Base-by-base conservation (phyloP, 305 asterid species). In the Plantago coronopus region DNA sequence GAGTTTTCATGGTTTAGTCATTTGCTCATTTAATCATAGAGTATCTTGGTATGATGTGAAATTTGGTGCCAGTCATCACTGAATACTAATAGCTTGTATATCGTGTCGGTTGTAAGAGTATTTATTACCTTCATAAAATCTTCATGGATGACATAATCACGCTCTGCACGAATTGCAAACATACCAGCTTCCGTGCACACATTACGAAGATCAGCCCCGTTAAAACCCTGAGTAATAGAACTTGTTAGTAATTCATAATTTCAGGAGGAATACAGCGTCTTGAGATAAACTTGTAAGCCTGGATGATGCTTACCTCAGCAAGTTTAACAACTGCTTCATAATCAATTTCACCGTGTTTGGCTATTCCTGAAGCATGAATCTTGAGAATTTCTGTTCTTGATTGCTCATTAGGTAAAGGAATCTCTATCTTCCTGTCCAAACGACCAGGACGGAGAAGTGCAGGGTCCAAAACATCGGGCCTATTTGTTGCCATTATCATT, bases 391-490 rank as follows among this genome's bases (percentile, higher is more conserved):
- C 97, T 94, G 83, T 78, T 69, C 98, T 86, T 38, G 98, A 93
- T 66, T 93, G 98, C 70, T 91, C 98, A 69, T 89, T 87, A 25
- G 97, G 96, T 71, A 90, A 72, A 27, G 96, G 95, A 31, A 90
- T 85, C 72, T 90, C 95, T 53, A 87, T 85, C 73, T 89, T 89
- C 80, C 97, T 81, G 72, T 90, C 96, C 69, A 90, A 71, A 15
- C 96, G 86, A 43, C 97, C 97, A 31, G 97, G 96, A 62, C 96
- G 95, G 70, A 90, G 94, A 70, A 90, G 95, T 21, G 97, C 97
- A 10, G 97, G 96, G 71, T 90, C 97, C 65, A 87, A 82, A 54
- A 87, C 95, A 78, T 90, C 97, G 3, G 97, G 95, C 64, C 96
- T 79, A 66, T 89, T 90, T 16, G 97, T 87, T 9, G 96, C 97